Conservation (phyloP, 108 stramenopile species). For the Fistulifera pelliculosa region DNA sequence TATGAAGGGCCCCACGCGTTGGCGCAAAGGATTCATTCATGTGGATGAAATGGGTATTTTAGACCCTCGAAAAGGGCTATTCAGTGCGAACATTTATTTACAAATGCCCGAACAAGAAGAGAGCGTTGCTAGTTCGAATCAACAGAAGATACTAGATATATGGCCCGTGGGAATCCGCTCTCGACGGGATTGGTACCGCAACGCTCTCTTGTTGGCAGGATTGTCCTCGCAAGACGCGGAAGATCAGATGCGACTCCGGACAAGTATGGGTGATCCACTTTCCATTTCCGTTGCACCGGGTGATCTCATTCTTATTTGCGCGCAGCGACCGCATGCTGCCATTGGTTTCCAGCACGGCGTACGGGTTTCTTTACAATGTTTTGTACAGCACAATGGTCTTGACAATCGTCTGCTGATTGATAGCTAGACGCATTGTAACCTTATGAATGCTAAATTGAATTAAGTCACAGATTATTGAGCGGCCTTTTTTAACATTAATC, state of each 20-base stretch:
- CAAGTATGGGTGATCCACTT: conserved; percentile 42
- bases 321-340: conserved; percentile 77
- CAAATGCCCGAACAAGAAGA: conserved; percentile 37
- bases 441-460: too few species aligned
- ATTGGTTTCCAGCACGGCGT: conserved; percentile 63
- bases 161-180: conserved; percentile 71
- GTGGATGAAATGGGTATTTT: conserved; percentile 87
- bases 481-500: too few species aligned
- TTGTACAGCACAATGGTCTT: conserved; percentile 53
- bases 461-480: too few species aligned
- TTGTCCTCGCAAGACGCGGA: conserved; percentile 69
- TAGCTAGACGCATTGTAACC: too few species aligned
- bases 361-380: conserved; percentile 72
- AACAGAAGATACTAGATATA: conserved; percentile 36
- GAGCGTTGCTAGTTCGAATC: conserved; percentile 12
- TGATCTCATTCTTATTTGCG: conserved; percentile 75
- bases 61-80: conserved; percentile 46
- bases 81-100: conserved; percentile 91
- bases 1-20: conserved; percentile 88
- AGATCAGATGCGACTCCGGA: conserved; percentile 47
- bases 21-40: conserved; percentile 83
- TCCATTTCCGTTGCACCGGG: conserved; percentile 53
- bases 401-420: conserved; percentile 58
- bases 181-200: conserved; percentile 77
- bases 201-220: conserved; percentile 57